Evolutionary conservation across 2,329 filamentous ascomycete genomes (phyloP).

Genomic region (Talaromyces atroroseus): DNA sequence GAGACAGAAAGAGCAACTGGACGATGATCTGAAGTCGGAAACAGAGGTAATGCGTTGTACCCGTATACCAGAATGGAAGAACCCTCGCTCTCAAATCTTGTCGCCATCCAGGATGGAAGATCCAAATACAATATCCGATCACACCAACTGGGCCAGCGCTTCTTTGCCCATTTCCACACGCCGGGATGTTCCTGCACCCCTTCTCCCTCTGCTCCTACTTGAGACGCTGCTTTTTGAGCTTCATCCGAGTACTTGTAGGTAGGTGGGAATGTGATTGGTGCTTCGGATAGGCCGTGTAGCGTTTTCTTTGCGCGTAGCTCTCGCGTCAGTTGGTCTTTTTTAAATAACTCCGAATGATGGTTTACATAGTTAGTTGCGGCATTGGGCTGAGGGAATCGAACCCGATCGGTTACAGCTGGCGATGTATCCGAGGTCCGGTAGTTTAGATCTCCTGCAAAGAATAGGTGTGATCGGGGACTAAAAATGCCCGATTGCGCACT

Average conservation of each 20-base stretch:
- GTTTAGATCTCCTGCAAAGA: constrained; percentile 88
- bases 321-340: constrained; percentile 70
- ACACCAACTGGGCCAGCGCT: constrained; percentile 90
- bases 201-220: constrained; percentile 19
- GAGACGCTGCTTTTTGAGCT: constrained; percentile 34
- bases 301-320: constrained; percentile 66
- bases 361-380: constrained; percentile 46
- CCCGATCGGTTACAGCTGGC: constrained; percentile 55
- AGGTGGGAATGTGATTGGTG: constrained; percentile 71
- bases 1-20: constrained; percentile 68
- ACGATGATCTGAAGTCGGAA: constrained; percentile 81
- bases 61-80: constrained; percentile 47
- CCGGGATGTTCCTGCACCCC: constrained; percentile 18
- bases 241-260: constrained; percentile 79
- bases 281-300: constrained; percentile 72
- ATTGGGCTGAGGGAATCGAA: constrained; percentile 58
- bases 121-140: constrained; percentile 80
- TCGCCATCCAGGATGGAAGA: constrained; percentile 48
- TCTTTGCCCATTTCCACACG: constrained; percentile 68
- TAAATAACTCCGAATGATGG: constrained; percentile 63
- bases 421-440: constrained; percentile 72
- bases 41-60: constrained; percentile 72
- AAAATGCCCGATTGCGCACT: constrained; percentile 54
- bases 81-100: constrained; percentile 13
- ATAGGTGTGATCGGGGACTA: constrained; percentile 67